Evolutionary conservation across 202 grass and related monocot genomes (phyloP), one percentile per base, ranked within the genome.

Genomic region (Schoenoplectus tabernaemontani): DNA sequence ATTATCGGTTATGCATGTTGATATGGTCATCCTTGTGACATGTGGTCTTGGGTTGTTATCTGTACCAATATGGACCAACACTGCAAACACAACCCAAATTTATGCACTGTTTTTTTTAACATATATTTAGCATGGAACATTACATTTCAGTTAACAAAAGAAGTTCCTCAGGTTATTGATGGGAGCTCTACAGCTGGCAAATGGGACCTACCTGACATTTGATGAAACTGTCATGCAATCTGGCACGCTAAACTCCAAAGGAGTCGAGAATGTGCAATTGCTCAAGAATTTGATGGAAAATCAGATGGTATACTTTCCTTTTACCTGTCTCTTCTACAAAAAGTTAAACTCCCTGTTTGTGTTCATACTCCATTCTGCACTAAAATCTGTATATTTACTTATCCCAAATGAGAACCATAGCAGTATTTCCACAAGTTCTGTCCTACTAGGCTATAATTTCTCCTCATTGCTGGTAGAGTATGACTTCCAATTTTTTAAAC

Each of bases 401-500:
- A 43, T 68, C 36, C 39, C 10, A 69, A 84, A 28, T 69, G 68
- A 69, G 59, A 78, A 46, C n/a, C 30, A 58, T 9, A 16, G 32
- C n/a, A 9, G 48, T 60, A 20, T 38, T 82, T 47, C 48, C 53
- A 24, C 2, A 59, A 56, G 68, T 24, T 5, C n/a, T n/a, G 43
- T 66, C 48, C 30, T 34, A 51, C 36, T 10, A 33, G 66, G 22
- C 41, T 60, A 74, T 5, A 59, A 44, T 59, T 77, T 77, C 24
- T 59, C 34, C 12, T 66, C 22, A 7, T 87, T 88, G 36, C 83
- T 93, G 92, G 92, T 99, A 5, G 92, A 93, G 48, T 99, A 99
- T 42, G 96, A 99, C 78, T 99, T 96, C 16, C 89, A 99, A 86
- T 99, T 89, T 56, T 96, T 96, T 82, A 99, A 99, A 59, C 78